Base-by-base conservation (phyloP, 257 asterid species). In the Lycium barbarum region DNA sequence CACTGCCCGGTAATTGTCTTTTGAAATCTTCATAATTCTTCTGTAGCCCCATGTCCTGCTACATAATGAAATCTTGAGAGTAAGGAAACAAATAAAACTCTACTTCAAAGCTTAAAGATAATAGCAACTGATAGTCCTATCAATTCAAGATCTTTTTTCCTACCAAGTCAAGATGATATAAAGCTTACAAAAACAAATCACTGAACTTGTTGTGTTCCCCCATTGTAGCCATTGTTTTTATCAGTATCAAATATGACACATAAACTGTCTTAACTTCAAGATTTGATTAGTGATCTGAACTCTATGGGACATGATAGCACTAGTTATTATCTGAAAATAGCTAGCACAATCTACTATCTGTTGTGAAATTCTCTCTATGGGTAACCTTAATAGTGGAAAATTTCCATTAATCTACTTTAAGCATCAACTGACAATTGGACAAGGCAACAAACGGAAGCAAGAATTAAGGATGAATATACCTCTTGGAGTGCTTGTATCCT, bases 1-100 rank as follows among this genome's bases (percentile, higher is more conserved):
- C 88, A 36, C 84, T 80, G 17, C 89, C 90, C n/a, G 89, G 84
- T 40, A 89, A 57, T 65, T 90, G 96, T 84, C 94, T 89, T 89
- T 89, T 92, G 91, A 71, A 86, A 54, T 90, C 92, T 79, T 62
- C 72, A 73, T 51, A 22, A 61, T 84, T 87, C 86, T 82, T 89
- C 81, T 33, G 13, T 66, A 85, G 86, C 73, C 83, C 91, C 93
- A 89, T 91, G 45, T 6, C 85, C 86, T 85, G 80, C 22, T 36
- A 14, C 49, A 72, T 2, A 72, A 14, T 40, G 7, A 61, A 83
- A 67, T 4, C 54, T 40, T 62, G 66, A 18, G 4, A 58, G 5
- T 38, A 3, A 71, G 35, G 6, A 40, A 79, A 3, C 33, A 10
- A 36, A 83, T 4, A 67, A 72, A 38, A 61, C 57, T 43, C 36